Evolutionary conservation across 345 rosid species (phyloP).

Genomic region (Lumnitzera racemosa): DNA sequence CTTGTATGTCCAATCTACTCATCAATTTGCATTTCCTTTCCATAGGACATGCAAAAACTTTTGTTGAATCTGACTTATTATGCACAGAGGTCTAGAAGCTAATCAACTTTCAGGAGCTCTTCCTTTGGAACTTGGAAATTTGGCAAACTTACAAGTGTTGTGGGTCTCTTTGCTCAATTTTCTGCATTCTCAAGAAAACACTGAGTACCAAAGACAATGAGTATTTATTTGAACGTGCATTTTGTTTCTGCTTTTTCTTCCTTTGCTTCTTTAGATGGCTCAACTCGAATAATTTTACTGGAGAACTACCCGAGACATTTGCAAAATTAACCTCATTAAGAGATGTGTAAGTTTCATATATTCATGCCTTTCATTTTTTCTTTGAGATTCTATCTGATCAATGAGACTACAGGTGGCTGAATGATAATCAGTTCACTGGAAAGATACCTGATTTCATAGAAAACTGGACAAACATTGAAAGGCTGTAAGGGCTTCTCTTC

Average conservation of each 20-base stretch:
- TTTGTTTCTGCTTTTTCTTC: background rate
- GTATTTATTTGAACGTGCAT: background rate
- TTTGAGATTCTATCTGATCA: too few species aligned
- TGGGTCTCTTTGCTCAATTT: background rate
- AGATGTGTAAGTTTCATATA: background rate
- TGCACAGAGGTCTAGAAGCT: background rate
- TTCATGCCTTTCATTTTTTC: too few species aligned
- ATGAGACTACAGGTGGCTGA: slow-evolving; percentile 26
- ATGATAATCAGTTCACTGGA: slow-evolving; percentile 46
- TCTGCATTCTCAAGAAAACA: background rate
- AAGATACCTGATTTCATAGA: slow-evolving; percentile 43
- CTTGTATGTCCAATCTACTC: background rate
- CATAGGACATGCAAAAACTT: background rate
- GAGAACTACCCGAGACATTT: slow-evolving; percentile 8
- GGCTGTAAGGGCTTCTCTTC: slow-evolving; percentile 31
- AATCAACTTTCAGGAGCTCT: background rate
- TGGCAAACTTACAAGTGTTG: background rate
- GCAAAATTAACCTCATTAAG: background rate
- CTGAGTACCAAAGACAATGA: background rate
- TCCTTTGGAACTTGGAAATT: slow-evolving; percentile 2
- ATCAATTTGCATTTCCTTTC: background rate
- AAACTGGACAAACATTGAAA: slow-evolving; percentile 37
- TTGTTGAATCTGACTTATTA: background rate
- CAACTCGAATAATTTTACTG: slow-evolving; percentile 13
- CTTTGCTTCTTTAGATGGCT: slow-evolving; percentile 7